Conservation (phyloP, 164 flowering plant genomes). For the grape (Vitis vinifera) region DNA sequence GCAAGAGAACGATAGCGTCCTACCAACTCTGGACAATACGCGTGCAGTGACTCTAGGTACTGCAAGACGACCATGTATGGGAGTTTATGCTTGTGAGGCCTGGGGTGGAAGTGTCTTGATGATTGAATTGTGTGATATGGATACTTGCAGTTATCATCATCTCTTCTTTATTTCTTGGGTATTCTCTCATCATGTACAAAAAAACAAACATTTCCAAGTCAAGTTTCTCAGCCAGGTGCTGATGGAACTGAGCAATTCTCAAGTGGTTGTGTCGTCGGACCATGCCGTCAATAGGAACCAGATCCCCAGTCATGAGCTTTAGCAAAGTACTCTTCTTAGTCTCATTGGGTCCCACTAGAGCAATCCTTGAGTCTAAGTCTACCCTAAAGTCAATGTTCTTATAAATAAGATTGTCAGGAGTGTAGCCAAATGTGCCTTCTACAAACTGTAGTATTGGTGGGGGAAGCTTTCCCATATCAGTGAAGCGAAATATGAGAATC, state of each 20-base stretch:
- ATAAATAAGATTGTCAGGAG: constrained; percentile 83
- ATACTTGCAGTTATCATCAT: constrained; percentile 43
- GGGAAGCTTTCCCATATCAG: constrained; percentile 94
- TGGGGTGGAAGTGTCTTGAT: too few species aligned
- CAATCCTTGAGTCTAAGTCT: constrained; percentile 88
- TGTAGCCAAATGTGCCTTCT: constrained; percentile 88
- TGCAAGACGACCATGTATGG: too few species aligned
- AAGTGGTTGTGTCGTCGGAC: constrained; percentile 93
- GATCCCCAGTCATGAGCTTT: constrained; percentile 97
- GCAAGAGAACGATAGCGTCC: too few species aligned
- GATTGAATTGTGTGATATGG: too few species aligned
- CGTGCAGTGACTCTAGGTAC: too few species aligned
- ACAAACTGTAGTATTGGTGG: constrained; percentile 96
- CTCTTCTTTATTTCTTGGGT: constrained; percentile 91
- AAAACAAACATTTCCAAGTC: constrained; percentile 84
- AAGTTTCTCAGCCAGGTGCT: constrained; percentile 88
- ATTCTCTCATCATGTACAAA: constrained; percentile 75
- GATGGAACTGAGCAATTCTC: constrained; percentile 90
- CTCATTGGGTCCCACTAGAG: constrained; percentile 95
- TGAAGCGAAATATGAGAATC: constrained; percentile 80
- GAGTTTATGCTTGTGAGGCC: too few species aligned
- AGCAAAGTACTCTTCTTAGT: constrained; percentile 95
- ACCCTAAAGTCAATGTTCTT: constrained; percentile 92
- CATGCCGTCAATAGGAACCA: constrained; percentile 88
- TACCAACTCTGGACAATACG: too few species aligned